These are phyloP conservation scores for Tubosaeta sp. DNA, from an alignment of 768 basidiomycete species.

Conservation along the genomic window DNA sequence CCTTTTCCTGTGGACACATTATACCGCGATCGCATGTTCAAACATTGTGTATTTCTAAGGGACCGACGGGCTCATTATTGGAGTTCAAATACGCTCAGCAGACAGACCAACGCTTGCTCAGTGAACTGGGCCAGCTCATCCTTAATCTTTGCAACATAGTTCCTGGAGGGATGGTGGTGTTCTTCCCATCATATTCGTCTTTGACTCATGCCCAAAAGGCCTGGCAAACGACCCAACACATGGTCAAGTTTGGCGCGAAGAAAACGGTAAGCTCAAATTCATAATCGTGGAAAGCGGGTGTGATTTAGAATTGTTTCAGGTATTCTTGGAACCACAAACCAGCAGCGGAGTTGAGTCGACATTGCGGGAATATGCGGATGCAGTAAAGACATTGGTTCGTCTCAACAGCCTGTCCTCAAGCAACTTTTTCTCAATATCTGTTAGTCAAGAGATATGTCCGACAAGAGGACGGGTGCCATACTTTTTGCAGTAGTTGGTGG, in stretches of 20 bases:
- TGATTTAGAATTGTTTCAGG: constrained; percentile 37
- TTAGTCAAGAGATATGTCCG: constrained; percentile 19
- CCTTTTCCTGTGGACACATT: constrained; percentile 90
- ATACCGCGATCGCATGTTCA: constrained; percentile 77
- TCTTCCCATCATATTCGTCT: constrained; percentile 89
- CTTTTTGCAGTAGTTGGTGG: constrained; percentile 95
- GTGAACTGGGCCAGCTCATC: constrained; percentile 80
- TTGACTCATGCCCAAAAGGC: constrained; percentile 58
- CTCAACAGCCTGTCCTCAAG: not conserved
- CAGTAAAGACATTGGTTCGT: constrained; percentile 32
- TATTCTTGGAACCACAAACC: constrained; percentile 87
- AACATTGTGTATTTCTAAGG: constrained; percentile 67
- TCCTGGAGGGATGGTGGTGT: constrained; percentile 88
- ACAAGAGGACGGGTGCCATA: constrained; percentile 58
- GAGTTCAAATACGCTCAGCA: constrained; percentile 81
- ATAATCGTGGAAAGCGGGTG: not conserved
- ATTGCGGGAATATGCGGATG: constrained; percentile 66
- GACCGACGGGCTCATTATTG: constrained; percentile 69
- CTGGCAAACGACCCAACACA: constrained; percentile 61
- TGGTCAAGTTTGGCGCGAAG: constrained; percentile 60
- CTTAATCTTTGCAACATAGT: constrained; percentile 75
- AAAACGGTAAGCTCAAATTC: constrained; percentile 56
- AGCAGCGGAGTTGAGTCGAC: constrained; percentile 67
- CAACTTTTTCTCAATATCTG: constrained; percentile 2
- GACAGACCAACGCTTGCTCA: constrained; percentile 58